These are phyloP conservation scores for Meripilus lineatus DNA, from an alignment of 1,284 basidiomycete genomes.

Conservation along the genomic window DNA sequence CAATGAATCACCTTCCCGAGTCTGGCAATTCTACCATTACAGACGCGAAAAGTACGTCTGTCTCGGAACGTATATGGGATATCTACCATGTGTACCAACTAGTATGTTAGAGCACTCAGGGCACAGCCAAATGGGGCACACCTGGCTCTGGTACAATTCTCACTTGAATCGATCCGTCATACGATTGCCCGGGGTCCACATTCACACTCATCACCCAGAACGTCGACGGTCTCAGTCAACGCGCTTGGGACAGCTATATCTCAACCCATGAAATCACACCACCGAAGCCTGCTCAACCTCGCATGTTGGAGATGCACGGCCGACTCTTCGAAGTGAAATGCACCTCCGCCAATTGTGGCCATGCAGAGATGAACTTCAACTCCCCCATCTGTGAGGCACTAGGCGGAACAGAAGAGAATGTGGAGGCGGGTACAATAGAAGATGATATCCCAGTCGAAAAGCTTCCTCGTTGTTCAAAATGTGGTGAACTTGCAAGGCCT, in stretches of 20 bases:
- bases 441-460: conserved; percentile 38
- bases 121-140: conserved; percentile 34
- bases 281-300: background rate
- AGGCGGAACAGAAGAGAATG: conserved; percentile 44
- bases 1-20: conserved; percentile 28
- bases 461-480: conserved; percentile 49
- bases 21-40: conserved; percentile 41
- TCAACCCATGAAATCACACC: background rate
- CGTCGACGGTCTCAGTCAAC: conserved; percentile 32
- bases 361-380: conserved; percentile 25
- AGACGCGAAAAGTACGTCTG: conserved; percentile 25
- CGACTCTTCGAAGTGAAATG: conserved; percentile 53
- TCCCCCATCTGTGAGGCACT: conserved; percentile 51
- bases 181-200: conserved; percentile 19
- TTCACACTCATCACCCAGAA: conserved; percentile 37
- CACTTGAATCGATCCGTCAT: conserved; percentile 15
- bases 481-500: conserved; percentile 47
- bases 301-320: conserved; percentile 62
- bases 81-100: background rate
- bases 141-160: conserved; percentile 25
- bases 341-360: conserved; percentile 36
- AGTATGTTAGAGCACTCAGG: conserved; percentile 19
- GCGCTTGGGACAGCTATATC: conserved; percentile 19
- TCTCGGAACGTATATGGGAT: background rate
- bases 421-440: conserved; percentile 25